phyloP scores from a whole-genome alignment of 768 basidiomycete genomes.

The Calocera viscosa region DNA sequence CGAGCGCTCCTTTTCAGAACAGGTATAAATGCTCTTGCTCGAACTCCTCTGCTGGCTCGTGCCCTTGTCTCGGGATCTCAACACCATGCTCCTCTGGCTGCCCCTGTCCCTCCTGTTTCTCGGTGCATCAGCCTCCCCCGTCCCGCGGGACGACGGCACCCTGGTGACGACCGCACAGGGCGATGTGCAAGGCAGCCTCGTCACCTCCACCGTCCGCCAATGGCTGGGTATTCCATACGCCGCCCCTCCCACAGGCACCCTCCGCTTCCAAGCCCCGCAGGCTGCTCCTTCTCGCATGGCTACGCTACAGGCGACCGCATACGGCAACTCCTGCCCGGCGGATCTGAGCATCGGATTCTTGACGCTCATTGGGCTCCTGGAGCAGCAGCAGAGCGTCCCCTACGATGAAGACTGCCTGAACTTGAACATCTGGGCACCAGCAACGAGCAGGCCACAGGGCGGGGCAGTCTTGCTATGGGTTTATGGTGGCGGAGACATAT shows the following conservation, averaged over 20 bases:
- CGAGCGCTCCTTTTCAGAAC: too few species aligned
- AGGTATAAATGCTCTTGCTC: too few species aligned
- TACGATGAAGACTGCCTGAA: constrained; percentile 20
- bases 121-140: not conserved
- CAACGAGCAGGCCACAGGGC: not conserved
- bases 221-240: constrained; percentile 4
- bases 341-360: not conserved
- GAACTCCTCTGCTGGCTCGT: not conserved
- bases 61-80: not conserved
- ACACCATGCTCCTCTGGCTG: not conserved
- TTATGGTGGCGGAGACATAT: constrained; percentile 19
- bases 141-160: not conserved
- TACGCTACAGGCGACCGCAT: not conserved
- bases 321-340: not conserved
- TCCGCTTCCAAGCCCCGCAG: not conserved
- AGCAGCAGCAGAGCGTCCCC: not conserved
- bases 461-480: constrained; percentile 20
- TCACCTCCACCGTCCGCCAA: not conserved
- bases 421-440: constrained; percentile 25
- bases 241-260: not conserved
- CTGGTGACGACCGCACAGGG: not conserved
- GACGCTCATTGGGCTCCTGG: not conserved
- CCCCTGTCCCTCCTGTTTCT: not conserved
- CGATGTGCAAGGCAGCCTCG: not conserved
- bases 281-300: not conserved